Evolutionary conservation across 192 early-diverging fungal genomes (phyloP).

Genomic region (Coemansia umbellata): DNA sequence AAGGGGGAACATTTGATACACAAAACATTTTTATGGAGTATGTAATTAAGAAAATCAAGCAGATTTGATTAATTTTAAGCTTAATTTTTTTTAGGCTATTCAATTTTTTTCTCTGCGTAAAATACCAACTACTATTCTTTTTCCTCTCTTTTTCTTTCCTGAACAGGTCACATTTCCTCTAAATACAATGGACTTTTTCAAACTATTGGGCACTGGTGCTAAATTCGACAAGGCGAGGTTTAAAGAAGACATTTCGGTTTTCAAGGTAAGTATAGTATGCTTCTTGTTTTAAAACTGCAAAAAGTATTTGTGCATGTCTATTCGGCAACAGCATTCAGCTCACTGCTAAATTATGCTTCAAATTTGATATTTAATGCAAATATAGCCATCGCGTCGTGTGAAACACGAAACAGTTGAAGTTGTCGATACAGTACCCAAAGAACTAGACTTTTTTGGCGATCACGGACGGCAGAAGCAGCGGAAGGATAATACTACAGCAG

Average conservation of each 20-base stretch:
- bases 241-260: constrained; percentile 73
- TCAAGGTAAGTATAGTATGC: constrained; percentile 62
- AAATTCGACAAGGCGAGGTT: constrained; percentile 84
- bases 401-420: constrained; percentile 5
- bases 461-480: constrained; percentile 11
- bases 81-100: too few relatives aligned
- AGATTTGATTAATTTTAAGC: too few relatives aligned
- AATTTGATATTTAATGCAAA: neutral
- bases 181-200: constrained; percentile 69
- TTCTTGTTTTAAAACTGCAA: neutral
- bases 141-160: neutral
- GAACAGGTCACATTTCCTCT: neutral
- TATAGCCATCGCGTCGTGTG: constrained; percentile 15
- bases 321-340: constrained; percentile 1
- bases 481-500: neutral
- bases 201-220: constrained; percentile 79
- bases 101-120: too few relatives aligned
- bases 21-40: too few relatives aligned
- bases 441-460: constrained; percentile 41
- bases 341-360: constrained; percentile 4
- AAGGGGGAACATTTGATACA: too few relatives aligned
- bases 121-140: too few relatives aligned
- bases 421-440: constrained; percentile 37
- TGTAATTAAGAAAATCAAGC: too few relatives aligned
- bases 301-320: neutral